phyloP scores from a whole-genome alignment of 768 basidiomycete species.

The Leccinum rimulosum region DNA sequence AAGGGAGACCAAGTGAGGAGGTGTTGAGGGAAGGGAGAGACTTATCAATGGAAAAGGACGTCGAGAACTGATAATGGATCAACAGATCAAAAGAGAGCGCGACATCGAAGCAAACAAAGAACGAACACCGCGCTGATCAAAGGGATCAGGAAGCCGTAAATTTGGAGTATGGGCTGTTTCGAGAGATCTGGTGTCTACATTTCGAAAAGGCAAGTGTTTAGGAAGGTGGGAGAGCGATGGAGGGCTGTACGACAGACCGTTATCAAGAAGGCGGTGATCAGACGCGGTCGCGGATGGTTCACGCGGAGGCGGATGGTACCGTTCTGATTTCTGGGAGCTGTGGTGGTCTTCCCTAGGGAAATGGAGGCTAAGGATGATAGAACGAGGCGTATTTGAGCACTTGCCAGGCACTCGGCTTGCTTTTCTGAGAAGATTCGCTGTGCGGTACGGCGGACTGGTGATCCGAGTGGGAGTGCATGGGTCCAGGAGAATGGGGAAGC shows the following conservation, averaged over 20 bases:
- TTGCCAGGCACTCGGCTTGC: slow-evolving; percentile 27
- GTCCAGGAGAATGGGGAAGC: slow-evolving; percentile 19
- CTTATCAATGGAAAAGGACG: slow-evolving; percentile 37
- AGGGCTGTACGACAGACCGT: slow-evolving; percentile 26
- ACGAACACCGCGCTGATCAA: slow-evolving; percentile 38
- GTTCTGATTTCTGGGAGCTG: slow-evolving; percentile 24
- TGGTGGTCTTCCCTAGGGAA: slow-evolving; percentile 29
- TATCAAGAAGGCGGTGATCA: slow-evolving; percentile 36
- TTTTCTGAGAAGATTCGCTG: slow-evolving; percentile 24
- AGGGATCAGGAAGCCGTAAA: slow-evolving; percentile 32
- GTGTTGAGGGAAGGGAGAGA: slow-evolving; percentile 25
- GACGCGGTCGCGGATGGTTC: slow-evolving; percentile 22
- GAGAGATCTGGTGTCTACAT: slow-evolving; percentile 32
- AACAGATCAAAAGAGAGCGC: slow-evolving; percentile 39
- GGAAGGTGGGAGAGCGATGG: slow-evolving; percentile 24
- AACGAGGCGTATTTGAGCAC: slow-evolving; percentile 25
- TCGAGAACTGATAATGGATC: slow-evolving; percentile 40
- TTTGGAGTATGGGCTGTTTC: slow-evolving; percentile 33
- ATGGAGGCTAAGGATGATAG: slow-evolving; percentile 13
- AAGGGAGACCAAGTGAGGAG: slow-evolving; percentile 22
- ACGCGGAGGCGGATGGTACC: slow-evolving; percentile 21
- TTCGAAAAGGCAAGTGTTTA: slow-evolving; percentile 30
- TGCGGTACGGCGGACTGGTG: slow-evolving; percentile 28
- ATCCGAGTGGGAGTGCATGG: slow-evolving; percentile 33
- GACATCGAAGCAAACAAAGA: slow-evolving; percentile 31